Evolutionary conservation across 331 rosid genomes (phyloP), one percentile per base, ranked within the genome.

Genomic region (Saraca asoca): DNA sequence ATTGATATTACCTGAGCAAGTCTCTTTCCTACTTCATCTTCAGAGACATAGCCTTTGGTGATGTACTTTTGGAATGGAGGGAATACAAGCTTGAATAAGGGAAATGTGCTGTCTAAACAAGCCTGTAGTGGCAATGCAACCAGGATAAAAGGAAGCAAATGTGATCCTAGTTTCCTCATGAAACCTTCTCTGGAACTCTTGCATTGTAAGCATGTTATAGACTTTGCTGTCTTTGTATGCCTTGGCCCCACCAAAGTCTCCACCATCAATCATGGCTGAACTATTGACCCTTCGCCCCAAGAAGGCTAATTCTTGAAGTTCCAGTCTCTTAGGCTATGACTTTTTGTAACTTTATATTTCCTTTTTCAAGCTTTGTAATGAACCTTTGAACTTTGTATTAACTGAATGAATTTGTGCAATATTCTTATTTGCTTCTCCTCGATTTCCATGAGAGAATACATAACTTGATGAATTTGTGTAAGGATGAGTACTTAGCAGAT

Each of bases 221-320:
- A 94, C 97, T 77, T 90, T 94, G 88, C 97, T 90, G 91, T 94
- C 99, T 82, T 94, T 94, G 86, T 90, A 94, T n/a, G 99, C 99
- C 85, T 94, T 94, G 69, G 99, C 99, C 5, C 99, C 99, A 13
- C 90, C 99, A 58, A 90, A 94, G n/a, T 76, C 87, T 58, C 96
- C 99, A 48, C 99, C 99, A 42, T 94, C 97, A 3, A 94, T 85
- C 99, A 94, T 94, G 62, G 95, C 12, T 2, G 99, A 90, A 68
- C 83, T 83, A 89, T 94, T 94, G n/a, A n/a, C n/a, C n/a, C n/a
- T n/a, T n/a, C n/a, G n/a, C n/a, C n/a, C n/a, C n/a, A n/a, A n/a
- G n/a, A n/a, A n/a, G n/a, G n/a, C n/a, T n/a, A n/a, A n/a, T n/a
- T n/a, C n/a, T n/a, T n/a, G n/a, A n/a, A n/a, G n/a, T n/a, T n/a